Base-by-base conservation (phyloP, 2,329 filamentous ascomycete species). In the Botrytis medusae region DNA sequence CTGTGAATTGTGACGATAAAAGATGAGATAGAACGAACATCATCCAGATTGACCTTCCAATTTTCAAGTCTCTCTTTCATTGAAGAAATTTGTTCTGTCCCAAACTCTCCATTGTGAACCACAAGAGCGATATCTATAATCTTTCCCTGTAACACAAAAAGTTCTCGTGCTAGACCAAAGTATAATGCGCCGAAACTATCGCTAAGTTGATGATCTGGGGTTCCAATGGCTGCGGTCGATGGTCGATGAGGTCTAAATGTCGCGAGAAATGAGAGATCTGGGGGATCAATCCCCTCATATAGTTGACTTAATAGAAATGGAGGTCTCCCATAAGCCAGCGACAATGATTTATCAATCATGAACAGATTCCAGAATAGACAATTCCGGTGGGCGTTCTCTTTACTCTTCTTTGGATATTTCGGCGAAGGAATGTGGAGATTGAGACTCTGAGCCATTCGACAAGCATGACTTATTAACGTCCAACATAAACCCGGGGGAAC, bases 281-380 rank as follows among this genome's bases (percentile, higher is more conserved):
- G 75, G 7, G 61, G 60, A 22, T 73, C 72, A 16, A 74, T 68
- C 25, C 73, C 62, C 34, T 70, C 69, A 37, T 75, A 76, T n/a
- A 74, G 46, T n/a, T 69, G 60, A n/a, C 64, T 51, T 3, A 72
- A 61, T 42, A 76, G 57, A 32, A 73, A 62, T 18, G 67, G 70
- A 6, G 72, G 75, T 16, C 75, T 61, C 12, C 75, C 75, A 73
- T 75, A 74, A 22, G 74, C 73, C 20, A 76, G 68, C 6, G 74
- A 67, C 10, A 76, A n/a, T 22, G 69, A 59, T 46, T 74, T 76
- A 57, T 76, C 75, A 34, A 75, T 48, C 40, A 71, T 69, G 59
- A 74, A 76, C n/a, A 76, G 12, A 61, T 63, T 51, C 74, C 74
- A 76, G n/a, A 76, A 76, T 22, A 76, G 34, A 40, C 48, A 75